These are phyloP conservation scores for Cynanchum wilfordii DNA, from an alignment of 257 asterid species.

Conservation along the genomic window DNA sequence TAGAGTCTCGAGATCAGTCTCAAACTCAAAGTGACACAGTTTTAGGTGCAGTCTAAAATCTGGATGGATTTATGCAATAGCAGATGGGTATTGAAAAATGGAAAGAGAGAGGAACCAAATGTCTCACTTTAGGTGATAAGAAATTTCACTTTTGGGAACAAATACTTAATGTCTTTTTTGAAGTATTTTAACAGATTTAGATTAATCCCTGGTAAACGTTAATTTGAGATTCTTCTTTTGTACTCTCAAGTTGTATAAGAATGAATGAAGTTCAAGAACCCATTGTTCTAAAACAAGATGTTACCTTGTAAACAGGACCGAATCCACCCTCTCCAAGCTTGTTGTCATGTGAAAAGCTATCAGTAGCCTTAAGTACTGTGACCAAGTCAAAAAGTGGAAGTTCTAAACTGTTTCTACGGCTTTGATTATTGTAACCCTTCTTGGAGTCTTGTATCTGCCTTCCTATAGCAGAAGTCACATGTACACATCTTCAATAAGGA, in stretches of 20 bases:
- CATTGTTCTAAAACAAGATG: not conserved
- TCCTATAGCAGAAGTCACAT: not conserved
- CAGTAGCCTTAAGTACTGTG: constrained; percentile 27
- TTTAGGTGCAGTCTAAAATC: not conserved
- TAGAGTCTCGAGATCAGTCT: too few species aligned
- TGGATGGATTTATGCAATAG: not conserved
- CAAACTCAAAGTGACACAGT: not conserved
- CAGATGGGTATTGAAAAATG: not conserved
- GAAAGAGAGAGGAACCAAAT: not conserved
- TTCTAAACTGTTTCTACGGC: constrained; percentile 8
- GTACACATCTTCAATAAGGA: not conserved
- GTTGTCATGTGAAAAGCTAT: constrained; percentile 20
- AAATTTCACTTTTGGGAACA: not conserved
- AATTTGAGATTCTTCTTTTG: not conserved
- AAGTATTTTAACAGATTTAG: not conserved
- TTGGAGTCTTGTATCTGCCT: not conserved
- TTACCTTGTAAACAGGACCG: constrained; percentile 21
- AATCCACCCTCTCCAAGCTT: constrained; percentile 49
- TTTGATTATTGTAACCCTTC: not conserved
- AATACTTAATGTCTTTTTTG: not conserved
- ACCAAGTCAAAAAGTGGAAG: constrained; percentile 21
- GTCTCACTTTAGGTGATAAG: not conserved
- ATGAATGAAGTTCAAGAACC: not conserved
- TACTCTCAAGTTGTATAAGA: not conserved
- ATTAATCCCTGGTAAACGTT: not conserved